phyloP scores from a whole-genome alignment of 306 rosid genomes.

The Cicer pinnatifidum region DNA sequence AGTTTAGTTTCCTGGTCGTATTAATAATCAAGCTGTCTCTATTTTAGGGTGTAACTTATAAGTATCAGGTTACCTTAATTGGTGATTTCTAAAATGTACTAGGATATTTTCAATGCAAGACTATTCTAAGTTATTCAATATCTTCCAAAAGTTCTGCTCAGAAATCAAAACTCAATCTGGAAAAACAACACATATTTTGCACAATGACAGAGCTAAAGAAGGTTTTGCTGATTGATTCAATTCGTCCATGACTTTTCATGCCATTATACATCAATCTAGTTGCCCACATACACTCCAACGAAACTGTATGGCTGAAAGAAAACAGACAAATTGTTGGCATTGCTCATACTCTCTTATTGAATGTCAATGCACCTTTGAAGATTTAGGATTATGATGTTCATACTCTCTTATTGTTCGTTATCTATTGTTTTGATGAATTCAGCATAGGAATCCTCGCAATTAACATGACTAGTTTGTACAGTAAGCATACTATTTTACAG shows the following conservation, averaged over 20 bases:
- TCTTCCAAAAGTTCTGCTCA: not conserved
- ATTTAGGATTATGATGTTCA: not conserved
- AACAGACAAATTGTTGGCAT: not conserved
- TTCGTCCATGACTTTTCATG: not conserved
- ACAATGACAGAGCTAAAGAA: not conserved
- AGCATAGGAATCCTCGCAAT: conserved; percentile 3
- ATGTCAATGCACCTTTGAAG: not conserved
- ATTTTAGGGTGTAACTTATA: not conserved
- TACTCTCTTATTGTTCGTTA: not conserved
- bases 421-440: not conserved
- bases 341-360: not conserved
- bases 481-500: not conserved
- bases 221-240: not conserved
- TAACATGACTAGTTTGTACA: conserved; percentile 9
- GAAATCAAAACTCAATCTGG: not conserved
- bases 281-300: not conserved
- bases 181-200: not conserved
- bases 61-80: not conserved
- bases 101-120: not conserved
- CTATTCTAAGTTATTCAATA: not conserved
- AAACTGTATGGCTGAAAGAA: not conserved
- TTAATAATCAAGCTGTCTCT: not conserved
- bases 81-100: not conserved
- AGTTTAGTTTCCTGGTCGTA: not conserved
- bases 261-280: not conserved